Percentiles rank a stretch among this genome's conserved stretches.
phyloP scores from a whole-genome alignment of 495 filamentous ascomycete genomes.

The Talaromyces trachyspermus region DNA sequence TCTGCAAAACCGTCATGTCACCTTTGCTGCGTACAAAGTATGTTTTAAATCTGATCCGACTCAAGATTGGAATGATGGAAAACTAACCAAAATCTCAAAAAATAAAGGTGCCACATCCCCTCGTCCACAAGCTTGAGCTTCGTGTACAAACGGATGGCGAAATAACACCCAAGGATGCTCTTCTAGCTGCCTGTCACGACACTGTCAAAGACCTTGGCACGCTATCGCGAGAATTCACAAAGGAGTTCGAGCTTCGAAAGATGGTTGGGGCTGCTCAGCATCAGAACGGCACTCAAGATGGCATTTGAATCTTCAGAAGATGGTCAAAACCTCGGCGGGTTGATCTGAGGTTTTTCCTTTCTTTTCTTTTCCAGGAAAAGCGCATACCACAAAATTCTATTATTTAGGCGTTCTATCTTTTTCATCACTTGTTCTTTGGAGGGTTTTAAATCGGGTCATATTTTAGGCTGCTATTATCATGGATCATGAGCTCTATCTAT shows the following conservation, averaged over 20 bases:
- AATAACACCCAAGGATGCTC: conserved; percentile 75
- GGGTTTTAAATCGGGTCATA: no score
- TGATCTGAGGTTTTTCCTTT: neutral
- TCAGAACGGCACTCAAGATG: conserved; percentile 27
- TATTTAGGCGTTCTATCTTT: no score
- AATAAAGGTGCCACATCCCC: conserved; percentile 68
- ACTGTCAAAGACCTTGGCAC: conserved; percentile 69
- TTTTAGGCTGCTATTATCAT: no score
- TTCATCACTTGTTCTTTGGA: no score
- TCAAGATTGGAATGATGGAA: neutral
- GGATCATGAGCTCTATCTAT: no score
- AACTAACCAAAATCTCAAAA: conserved; percentile 8
- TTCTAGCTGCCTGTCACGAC: conserved; percentile 69
- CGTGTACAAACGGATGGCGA: conserved; percentile 89
- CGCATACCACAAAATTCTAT: no score
- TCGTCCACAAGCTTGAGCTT: conserved; percentile 76
- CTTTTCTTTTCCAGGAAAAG: neutral
- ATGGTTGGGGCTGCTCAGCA: conserved; percentile 60
- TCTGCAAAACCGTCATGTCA: conserved; percentile 66
- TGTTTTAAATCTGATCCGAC: conserved; percentile 9
- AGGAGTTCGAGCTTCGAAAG: conserved; percentile 89
- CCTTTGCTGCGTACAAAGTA: conserved; percentile 85
- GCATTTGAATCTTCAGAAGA: neutral
- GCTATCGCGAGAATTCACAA: conserved; percentile 81
- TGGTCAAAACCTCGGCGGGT: no score